Base-by-base conservation (phyloP, 768 basidiomycete genomes). In the Boletus tomentosulus region DNA sequence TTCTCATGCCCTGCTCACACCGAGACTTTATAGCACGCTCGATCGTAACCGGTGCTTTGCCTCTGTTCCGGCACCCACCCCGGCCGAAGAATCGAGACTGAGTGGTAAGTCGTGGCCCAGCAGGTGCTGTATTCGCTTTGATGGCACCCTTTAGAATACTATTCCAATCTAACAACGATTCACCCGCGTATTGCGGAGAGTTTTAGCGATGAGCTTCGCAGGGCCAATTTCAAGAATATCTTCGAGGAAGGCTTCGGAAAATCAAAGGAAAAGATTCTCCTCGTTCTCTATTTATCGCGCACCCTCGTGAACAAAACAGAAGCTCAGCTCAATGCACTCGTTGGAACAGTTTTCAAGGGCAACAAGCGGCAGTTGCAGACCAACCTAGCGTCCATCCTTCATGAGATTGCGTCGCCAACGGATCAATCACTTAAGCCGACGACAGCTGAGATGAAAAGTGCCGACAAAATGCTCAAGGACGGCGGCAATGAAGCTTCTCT, bases 261-360 rank as follows among this genome's bases (percentile, higher is more conserved):
- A 33, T 64, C 56, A 1, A 67, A 67, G 46, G 66, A 62, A 31
- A 63, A 55, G 22, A 66, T 67, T 0, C 53, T 54, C n/a, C 55
- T 66, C 12, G 24, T 48, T 28, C 53, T 58, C 24, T 48, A 64
- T 47, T 33, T 67, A 30, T 59, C 52, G 5, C 56, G 54, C 15
- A 56, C 31, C 27, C 48, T 66, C 34, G 35, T 58, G 6, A 56
- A 51, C 37, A 51, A 42, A 16, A 57, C 57, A 0, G 55, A 67
- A 8, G 15, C 27, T 28, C 65, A 67, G 11, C 38, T 58, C 0
- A 24, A 48, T 6, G 41, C 47, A 15, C 47, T 67, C 1, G 50
- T 65, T 39, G 51, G 34, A 27, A 55, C 63, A 4, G 50, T 62
- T 47, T 44, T 15, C 55, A 58, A 35, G 19, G 60, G 65, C 15